phyloP scores from a whole-genome alignment of 208 protist species.

The Wallacemonas sp. region DNA sequence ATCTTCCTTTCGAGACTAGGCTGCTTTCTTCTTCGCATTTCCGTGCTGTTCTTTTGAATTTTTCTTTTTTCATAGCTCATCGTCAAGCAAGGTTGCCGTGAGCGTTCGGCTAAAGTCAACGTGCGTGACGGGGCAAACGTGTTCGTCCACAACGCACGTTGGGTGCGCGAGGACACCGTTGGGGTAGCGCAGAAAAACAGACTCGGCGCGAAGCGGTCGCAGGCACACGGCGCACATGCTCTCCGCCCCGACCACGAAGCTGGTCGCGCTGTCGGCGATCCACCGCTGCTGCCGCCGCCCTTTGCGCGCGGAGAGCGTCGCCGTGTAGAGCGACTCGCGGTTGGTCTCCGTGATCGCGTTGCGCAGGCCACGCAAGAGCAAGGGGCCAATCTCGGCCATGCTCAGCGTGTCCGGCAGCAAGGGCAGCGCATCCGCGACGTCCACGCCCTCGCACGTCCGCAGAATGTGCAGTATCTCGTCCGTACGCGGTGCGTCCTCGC shows the following conservation, averaged over 20 bases:
- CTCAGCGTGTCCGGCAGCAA: slow-evolving; percentile 66
- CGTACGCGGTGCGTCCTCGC: slow-evolving; percentile 17
- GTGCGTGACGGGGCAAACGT: slow-evolving; percentile 46
- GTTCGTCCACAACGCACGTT: slow-evolving; percentile 51
- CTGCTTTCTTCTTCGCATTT: too few relatives aligned
- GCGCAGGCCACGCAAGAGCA: slow-evolving; percentile 58
- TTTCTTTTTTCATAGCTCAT: neutral
- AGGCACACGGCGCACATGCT: slow-evolving; percentile 63
- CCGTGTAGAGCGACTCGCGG: slow-evolving; percentile 34
- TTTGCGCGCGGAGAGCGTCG: slow-evolving; percentile 32
- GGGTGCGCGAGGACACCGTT: slow-evolving; percentile 71
- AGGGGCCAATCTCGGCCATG: slow-evolving; percentile 34
- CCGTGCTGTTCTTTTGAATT: neutral
- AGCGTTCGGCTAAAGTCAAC: slow-evolving; percentile 29
- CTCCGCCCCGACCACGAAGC: slow-evolving; percentile 26
- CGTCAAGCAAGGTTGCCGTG: neutral
- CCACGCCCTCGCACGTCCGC: slow-evolving; percentile 42
- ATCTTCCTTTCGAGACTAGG: too few relatives aligned
- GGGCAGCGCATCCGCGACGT: slow-evolving; percentile 48
- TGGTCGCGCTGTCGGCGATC: slow-evolving; percentile 26
- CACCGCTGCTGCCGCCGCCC: slow-evolving; percentile 24
- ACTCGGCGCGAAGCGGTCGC: slow-evolving; percentile 54
- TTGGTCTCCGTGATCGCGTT: slow-evolving; percentile 31
- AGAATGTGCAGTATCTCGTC: slow-evolving; percentile 50
- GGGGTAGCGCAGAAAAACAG: slow-evolving; percentile 64